phyloP scores from a whole-genome alignment of 768 basidiomycete species.

The Boletus fagicola region DNA sequence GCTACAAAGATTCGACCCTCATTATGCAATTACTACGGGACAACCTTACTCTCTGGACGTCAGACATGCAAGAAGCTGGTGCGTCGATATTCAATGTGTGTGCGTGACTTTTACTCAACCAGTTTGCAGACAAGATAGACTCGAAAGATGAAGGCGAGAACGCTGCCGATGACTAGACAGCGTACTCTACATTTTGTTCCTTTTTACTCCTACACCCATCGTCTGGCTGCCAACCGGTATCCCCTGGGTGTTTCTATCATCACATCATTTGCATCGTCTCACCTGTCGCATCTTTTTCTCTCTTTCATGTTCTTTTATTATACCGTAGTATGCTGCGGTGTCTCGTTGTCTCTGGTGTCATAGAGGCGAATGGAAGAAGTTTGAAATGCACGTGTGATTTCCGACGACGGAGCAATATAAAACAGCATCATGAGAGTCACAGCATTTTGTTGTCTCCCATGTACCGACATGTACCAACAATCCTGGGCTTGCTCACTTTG shows the following conservation, averaged over 20 bases:
- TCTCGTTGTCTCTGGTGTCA: conserved; percentile 30
- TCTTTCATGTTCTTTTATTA: conserved; percentile 34
- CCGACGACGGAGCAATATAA: neutral
- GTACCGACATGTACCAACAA: conserved; percentile 9
- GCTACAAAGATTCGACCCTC: conserved; percentile 98
- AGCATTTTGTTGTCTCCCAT: conserved; percentile 1
- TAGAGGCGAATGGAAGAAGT: conserved; percentile 37
- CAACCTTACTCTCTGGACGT: conserved; percentile 97
- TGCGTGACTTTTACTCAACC: conserved; percentile 7
- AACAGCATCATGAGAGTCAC: neutral
- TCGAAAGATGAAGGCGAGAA: conserved; percentile 68
- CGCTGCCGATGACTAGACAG: conserved; percentile 62
- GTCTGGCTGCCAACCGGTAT: conserved; percentile 14
- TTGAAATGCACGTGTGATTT: conserved; percentile 18
- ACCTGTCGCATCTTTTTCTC: conserved; percentile 32
- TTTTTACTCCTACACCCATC: conserved; percentile 20
- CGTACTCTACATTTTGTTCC: conserved; percentile 7
- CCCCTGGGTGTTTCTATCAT: conserved; percentile 18
- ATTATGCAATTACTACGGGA: conserved; percentile 97
- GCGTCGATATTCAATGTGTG: conserved; percentile 35
- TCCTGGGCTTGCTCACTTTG: conserved; percentile 36
- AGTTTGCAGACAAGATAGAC: conserved; percentile 63
- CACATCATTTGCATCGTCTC: conserved; percentile 35
- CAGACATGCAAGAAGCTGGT: conserved; percentile 95
- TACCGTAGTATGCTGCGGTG: conserved; percentile 36